Evolutionary conservation across 106 monocot species (phyloP), one percentile per base, ranked within the genome.

Genomic region (Dendrobium catenatum): DNA sequence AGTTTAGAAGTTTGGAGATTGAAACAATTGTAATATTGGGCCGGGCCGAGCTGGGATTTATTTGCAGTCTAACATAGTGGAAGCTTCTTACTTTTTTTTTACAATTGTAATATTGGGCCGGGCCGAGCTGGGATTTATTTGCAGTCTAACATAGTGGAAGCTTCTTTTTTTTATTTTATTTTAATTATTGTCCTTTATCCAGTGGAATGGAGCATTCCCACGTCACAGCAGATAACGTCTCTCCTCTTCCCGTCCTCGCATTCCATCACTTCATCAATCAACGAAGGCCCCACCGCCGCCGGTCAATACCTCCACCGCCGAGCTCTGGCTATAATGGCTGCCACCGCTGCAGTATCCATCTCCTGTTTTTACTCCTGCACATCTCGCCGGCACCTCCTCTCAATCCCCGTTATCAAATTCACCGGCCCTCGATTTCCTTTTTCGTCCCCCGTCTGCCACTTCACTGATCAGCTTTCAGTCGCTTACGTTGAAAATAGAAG

Each of bases 291-390:
- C 6, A 20, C 64, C 24, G 4, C 4, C 19, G 5, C 9, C 43
- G 16, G 55, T 8, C 6, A 20, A 5, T 8, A 8, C 4, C 19
- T 0, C 9, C 41, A 40, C 48, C 42, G 17, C 56, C 10, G 2
- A 66, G 64, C 80, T 76, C 26, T 10, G 37, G 51, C 70, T 55
- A 54, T 6, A 44, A 43, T 66, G 19, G 3, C 44, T 20, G 4
- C 37, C 7, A 8, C 70, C n/a, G 48, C 88, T 7, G 86, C 89
- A 37, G 83, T 88, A 51, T 24, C 75, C 1, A 77, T 85, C 16
- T 85, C 88, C 13, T 84, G 83, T 78, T 84, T 90, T 84, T 87
- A 88, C 29, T 78, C 89, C 59, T 66, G 79, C 83, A 76, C 73
- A 46, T 19, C 78, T 16, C 49, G 68, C n/a, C 76, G 81, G 49